Evolutionary conservation across 1,284 basidiomycete genomes (phyloP), one percentile per base, ranked within the genome.

Genomic region (Trichosporon coremiiforme): DNA sequence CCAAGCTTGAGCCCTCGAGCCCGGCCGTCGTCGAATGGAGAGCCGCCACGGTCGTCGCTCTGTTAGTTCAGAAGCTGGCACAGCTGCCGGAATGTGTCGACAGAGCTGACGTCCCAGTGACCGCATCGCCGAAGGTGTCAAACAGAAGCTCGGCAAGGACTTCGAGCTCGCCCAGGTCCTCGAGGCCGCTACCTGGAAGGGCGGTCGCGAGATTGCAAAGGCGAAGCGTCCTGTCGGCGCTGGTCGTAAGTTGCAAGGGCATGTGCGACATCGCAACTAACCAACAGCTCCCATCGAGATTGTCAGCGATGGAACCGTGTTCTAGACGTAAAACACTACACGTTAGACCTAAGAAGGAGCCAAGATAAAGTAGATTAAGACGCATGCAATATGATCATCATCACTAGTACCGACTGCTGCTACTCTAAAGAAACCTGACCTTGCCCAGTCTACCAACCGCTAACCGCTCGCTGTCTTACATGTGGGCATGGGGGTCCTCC

Each of bases 101-200:
- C n/a, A n/a, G n/a, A 53, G 38, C 41, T 64, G 31, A 25, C 29
- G 29, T 10, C 15, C 10, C 78, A 95, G 93, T 25, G 94, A 96
- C 82, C 89, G 90, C 68, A 89, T 94, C 71, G 91, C 91, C 2
- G 85, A 88, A 41, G 86, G 87, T 36, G 89, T 96, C 72, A 89
- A 92, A 62, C 76, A 78, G 67, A 87, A 88, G 74, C 86, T 91
- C 64, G 36, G 84, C 82, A 2, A 78, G 78, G 3, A 85, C 84
- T 75, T 87, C 33, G 87, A 88, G 0, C 87, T 97, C 12, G 90
- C 93, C 0, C 96, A 98, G 82, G 90, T 98, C 0, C 85, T 98
- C 35, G 95, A 98, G 83, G 90, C 90, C 66, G 94, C 94, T 1
- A 98, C 95, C 0, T 98, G 95, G 96, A 96, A 95, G 79, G 94